Percentiles rank a stretch among this genome's conserved stretches.
Evolutionary conservation across 192 early-diverging fungal species (phyloP).

Genomic region (Lobosporangium transversale): DNA sequence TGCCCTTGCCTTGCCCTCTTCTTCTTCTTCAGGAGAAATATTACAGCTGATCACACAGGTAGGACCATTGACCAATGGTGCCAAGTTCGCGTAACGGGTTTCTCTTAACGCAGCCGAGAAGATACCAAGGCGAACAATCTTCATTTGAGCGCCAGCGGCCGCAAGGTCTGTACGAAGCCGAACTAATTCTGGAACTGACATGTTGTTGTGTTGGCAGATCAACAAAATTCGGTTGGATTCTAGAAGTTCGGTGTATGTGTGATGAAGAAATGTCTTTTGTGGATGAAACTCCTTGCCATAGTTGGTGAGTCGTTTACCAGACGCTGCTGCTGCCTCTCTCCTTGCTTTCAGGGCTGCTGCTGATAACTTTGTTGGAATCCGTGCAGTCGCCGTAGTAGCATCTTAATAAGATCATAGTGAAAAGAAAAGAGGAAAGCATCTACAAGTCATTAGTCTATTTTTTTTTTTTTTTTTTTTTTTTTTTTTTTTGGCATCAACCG

Average conservation of each 20-base stretch:
- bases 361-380: slow-evolving; percentile 12
- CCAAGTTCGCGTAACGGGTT: slow-evolving; percentile 59
- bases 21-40: slow-evolving; percentile 53
- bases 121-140: slow-evolving; percentile 58
- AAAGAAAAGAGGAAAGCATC: too few relatives aligned
- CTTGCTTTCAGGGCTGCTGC: slow-evolving; percentile 17
- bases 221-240: slow-evolving; percentile 61
- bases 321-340: slow-evolving; percentile 18
- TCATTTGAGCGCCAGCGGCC: slow-evolving; percentile 48
- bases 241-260: slow-evolving; percentile 57
- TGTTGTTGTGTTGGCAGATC: slow-evolving; percentile 70
- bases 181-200: slow-evolving; percentile 63
- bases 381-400: slow-evolving; percentile 37
- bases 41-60: slow-evolving; percentile 62
- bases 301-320: slow-evolving; percentile 40
- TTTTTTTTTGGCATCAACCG: too few relatives aligned
- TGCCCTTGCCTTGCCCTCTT: slow-evolving; percentile 28
- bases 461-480: too few relatives aligned
- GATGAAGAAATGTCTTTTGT: slow-evolving; percentile 57
- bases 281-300: slow-evolving; percentile 58
- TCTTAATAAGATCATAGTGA: slow-evolving; percentile 24
- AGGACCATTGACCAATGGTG: slow-evolving; percentile 61
- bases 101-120: slow-evolving; percentile 57
- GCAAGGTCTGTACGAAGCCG: slow-evolving; percentile 59
- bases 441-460: too few relatives aligned